Evolutionary conservation across 2,329 filamentous ascomycete genomes (phyloP).

Genomic region (Monosporascus sp.): DNA sequence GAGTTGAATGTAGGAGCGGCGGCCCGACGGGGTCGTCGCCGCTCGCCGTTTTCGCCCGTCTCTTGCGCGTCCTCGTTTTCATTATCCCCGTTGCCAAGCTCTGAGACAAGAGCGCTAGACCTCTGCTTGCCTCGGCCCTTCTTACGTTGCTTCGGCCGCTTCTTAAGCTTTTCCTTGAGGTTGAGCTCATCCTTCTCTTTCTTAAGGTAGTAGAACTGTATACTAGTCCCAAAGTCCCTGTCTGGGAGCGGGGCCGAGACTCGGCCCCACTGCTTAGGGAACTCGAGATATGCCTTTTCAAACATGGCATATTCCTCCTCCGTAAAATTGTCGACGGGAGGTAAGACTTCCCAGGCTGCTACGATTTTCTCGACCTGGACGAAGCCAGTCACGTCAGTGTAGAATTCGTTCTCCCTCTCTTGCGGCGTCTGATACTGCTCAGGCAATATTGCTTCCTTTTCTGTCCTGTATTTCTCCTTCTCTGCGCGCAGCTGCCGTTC

Average conservation of each 20-base stretch:
- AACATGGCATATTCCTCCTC: slow-evolving; percentile 65
- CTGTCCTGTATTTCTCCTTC: slow-evolving; percentile 64
- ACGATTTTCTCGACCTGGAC: slow-evolving; percentile 63
- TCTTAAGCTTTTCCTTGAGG: slow-evolving; percentile 70
- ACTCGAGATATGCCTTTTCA: slow-evolving; percentile 68
- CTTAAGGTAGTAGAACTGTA: slow-evolving; percentile 81
- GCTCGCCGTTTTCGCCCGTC: slow-evolving; percentile 54
- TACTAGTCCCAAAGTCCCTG: slow-evolving; percentile 72
- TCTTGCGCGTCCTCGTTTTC: slow-evolving; percentile 52
- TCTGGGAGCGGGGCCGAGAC: slow-evolving; percentile 63
- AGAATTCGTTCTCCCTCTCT: slow-evolving; percentile 53
- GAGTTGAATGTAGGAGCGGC: slow-evolving; percentile 68
- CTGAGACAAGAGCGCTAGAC: slow-evolving; percentile 60
- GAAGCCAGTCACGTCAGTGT: slow-evolving; percentile 60
- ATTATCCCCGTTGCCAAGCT: slow-evolving; percentile 56
- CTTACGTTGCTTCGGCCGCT: slow-evolving; percentile 54
- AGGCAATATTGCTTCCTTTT: slow-evolving; percentile 72
- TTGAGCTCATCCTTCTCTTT: slow-evolving; percentile 72
- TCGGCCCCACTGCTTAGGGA: slow-evolving; percentile 77
- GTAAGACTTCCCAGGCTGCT: slow-evolving; percentile 65
- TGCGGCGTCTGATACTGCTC: slow-evolving; percentile 61
- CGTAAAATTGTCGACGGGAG: slow-evolving; percentile 70
- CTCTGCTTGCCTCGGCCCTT: slow-evolving; percentile 54
- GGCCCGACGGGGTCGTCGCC: slow-evolving; percentile 56
- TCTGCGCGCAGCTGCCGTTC: slow-evolving; percentile 61